Percentiles rank a stretch among this genome's conserved stretches.
Evolutionary conservation across 1,284 basidiomycete genomes (phyloP).

Genomic region (Inonotus hispidus): DNA sequence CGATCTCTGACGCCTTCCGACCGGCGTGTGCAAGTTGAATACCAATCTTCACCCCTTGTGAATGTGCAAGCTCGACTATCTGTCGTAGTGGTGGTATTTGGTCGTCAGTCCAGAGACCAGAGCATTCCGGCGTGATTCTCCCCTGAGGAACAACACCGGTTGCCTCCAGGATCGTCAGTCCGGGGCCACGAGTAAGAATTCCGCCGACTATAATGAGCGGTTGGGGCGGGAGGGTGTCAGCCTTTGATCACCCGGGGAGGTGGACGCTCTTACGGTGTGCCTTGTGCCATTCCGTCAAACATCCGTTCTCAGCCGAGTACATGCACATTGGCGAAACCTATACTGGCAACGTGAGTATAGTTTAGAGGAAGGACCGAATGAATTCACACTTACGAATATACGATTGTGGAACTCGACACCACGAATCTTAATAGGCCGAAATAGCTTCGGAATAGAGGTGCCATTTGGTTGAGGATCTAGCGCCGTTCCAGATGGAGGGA

Average conservation of each 20-base stretch:
- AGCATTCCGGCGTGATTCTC: conserved; percentile 46
- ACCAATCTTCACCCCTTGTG: conserved; percentile 43
- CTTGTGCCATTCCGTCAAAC: conserved; percentile 46
- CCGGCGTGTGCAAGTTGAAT: conserved; percentile 63
- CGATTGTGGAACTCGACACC: conserved; percentile 39
- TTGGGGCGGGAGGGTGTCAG: neutral
- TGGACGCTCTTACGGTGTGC: conserved; percentile 37
- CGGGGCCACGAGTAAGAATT: conserved; percentile 44
- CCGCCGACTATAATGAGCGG: conserved; percentile 34
- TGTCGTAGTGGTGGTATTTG: conserved; percentile 51
- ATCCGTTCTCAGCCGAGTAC: conserved; percentile 57
- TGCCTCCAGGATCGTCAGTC: conserved; percentile 50
- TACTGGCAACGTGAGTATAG: neutral
- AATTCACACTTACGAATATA: conserved; percentile 29
- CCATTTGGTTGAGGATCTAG: conserved; percentile 37
- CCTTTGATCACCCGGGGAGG: neutral
- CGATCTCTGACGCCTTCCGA: conserved; percentile 48
- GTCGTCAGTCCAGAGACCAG: conserved; percentile 48
- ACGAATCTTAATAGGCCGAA: conserved; percentile 57
- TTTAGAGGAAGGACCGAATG: neutral
- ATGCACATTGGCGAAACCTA: conserved; percentile 49
- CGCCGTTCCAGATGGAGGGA: conserved; percentile 45
- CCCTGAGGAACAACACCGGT: conserved; percentile 58
- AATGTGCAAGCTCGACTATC: conserved; percentile 51
- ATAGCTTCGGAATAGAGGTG: conserved; percentile 49